Evolutionary conservation across 768 basidiomycete genomes (phyloP).

Genomic region (Pseudohyphozyma bogoriensis): DNA sequence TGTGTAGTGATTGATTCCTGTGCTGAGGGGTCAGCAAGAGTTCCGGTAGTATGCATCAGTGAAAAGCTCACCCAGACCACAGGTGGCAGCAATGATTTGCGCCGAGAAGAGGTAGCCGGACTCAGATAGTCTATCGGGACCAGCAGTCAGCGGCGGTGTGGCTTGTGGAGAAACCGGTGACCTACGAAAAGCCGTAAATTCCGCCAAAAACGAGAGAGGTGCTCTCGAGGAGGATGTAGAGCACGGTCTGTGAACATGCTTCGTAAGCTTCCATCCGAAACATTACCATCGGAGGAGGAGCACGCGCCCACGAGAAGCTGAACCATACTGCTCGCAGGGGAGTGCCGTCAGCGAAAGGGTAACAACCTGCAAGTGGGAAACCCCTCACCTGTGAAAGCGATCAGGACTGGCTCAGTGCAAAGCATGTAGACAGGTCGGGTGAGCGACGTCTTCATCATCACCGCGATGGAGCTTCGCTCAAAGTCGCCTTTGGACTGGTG

Average conservation of each 20-base stretch:
- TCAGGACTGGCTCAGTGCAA: background rate
- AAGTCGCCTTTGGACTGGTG: slow-evolving; percentile 47
- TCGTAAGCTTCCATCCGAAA: too few species aligned
- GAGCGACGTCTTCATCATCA: background rate
- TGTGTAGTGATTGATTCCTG: slow-evolving; percentile 6
- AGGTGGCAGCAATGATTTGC: background rate
- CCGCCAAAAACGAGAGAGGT: slow-evolving; percentile 9
- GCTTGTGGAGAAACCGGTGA: too few species aligned
- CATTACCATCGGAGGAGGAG: too few species aligned
- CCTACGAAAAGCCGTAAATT: slow-evolving; percentile 19
- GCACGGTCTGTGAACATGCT: too few species aligned
- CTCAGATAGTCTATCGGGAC: slow-evolving; percentile 1
- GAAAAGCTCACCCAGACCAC: background rate
- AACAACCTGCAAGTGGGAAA: too few species aligned
- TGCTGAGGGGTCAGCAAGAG: background rate
- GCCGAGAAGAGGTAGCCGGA: slow-evolving; percentile 16
- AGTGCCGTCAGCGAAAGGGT: too few species aligned
- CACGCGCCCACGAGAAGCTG: too few species aligned
- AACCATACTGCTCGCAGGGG: too few species aligned
- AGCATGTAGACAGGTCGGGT: background rate
- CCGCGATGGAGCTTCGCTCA: background rate
- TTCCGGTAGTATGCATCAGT: background rate
- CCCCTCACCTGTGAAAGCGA: background rate
- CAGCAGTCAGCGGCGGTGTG: too few species aligned
- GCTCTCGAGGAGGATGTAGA: slow-evolving; percentile 55